Evolutionary conservation across 139 green algal species (phyloP), one percentile per base, ranked within the genome.

Genomic region (Chlamydomonas sp.): DNA sequence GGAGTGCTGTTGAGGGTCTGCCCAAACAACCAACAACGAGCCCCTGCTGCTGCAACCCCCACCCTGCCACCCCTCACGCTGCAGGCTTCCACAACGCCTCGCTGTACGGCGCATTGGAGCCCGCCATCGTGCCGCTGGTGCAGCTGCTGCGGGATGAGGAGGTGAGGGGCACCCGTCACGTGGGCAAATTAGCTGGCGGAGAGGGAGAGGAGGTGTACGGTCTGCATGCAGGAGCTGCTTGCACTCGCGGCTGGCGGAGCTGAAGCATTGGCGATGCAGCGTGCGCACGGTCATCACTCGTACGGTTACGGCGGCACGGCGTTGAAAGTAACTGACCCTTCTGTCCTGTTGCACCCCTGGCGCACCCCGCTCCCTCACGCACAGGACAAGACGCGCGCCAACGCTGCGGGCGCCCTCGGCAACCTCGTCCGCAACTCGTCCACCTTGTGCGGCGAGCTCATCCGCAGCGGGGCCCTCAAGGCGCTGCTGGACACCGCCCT

Each of bases 331-430:
- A 77, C 74, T 2, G 49, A 15, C 10, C 60, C 9, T 63, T 18
- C 85, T 96, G 79, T 8, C n/a, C 3, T 91, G 95, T 63, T 63
- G 58, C 58, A 5, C 76, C 16, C 60, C 59, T 69, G 62, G 15
- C 77, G 57, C 62, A 57, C 69, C 69, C 69, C 69, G 10, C 69
- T 15, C 67, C 67, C 17, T 20, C 69, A 18, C 69, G 3, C 60
- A 58, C 80, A 96, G 49, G 95, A 98, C 85, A 98, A 98, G 86
- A 99, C 96, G 17, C 93, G 96, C 2, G 96, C 96, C 79, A 99
- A 99, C 86, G 97, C 97, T 0, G 97, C 97, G 0, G 97, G 97
- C 1, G 97, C 97, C 3, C 93, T 99, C 31, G 97, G 97, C 78
- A 99, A 99, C 94, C 93, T 99, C 3, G 96, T 91, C 12, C 94